Percentiles rank a stretch among this genome's conserved stretches.
These are phyloP conservation scores for Suillus fuscotomentosus DNA, from an alignment of 768 basidiomycete species.

Conservation along the genomic window DNA sequence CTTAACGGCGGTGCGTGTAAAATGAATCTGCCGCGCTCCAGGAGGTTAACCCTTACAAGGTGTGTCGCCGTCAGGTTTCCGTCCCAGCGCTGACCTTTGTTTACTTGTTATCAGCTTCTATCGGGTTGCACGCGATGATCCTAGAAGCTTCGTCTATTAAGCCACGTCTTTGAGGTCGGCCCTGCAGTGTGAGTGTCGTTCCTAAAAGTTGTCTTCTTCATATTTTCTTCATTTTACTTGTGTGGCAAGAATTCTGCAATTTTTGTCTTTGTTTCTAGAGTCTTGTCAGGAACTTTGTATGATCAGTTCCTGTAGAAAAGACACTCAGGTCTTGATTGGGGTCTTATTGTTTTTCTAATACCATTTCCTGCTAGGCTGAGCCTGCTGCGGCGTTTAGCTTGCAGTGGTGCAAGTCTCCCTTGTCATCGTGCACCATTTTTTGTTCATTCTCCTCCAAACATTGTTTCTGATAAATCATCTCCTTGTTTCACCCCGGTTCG, in stretches of 20 bases:
- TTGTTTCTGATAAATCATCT: constrained; percentile 8
- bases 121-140: background rate
- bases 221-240: constrained; percentile 1
- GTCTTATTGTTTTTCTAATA: background rate
- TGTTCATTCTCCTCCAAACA: constrained; percentile 1
- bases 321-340: background rate
- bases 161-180: constrained; percentile 1
- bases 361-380: background rate
- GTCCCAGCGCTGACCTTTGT: background rate
- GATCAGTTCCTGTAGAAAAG: background rate
- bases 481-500: constrained; percentile 8
- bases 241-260: background rate
- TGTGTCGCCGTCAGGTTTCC: background rate
- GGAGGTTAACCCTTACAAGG: background rate
- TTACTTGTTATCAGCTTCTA: background rate
- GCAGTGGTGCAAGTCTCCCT: constrained; percentile 1
- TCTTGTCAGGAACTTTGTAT: background rate
- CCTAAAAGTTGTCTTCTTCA: background rate
- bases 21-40: background rate
- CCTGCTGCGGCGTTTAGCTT: background rate
- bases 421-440: constrained; percentile 5
- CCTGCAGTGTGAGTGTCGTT: background rate
- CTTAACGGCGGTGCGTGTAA: background rate
- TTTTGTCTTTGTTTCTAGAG: background rate
- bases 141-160: background rate